These are phyloP conservation scores for Ceratobasidium sp. DNA, from an alignment of 1,284 basidiomycete species.

Conservation along the genomic window DNA sequence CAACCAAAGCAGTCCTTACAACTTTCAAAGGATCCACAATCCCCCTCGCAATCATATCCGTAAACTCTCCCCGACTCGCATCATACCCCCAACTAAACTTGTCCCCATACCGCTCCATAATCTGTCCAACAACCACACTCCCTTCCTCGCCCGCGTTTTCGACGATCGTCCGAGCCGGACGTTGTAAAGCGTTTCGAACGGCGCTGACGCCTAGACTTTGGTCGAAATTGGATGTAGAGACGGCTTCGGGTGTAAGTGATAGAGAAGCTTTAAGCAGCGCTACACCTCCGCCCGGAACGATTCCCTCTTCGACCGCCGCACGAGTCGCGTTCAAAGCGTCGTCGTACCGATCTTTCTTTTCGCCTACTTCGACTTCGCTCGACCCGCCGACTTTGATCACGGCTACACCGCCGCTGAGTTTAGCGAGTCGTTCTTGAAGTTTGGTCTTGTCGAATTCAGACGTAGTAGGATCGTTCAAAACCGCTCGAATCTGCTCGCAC, in stretches of 20 bases:
- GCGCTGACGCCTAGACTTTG: conserved; percentile 97
- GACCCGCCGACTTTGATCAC: conserved; percentile 98
- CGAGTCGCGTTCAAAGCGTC: conserved; percentile 98
- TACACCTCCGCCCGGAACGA: conserved; percentile 95
- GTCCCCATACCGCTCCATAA: conserved; percentile 81
- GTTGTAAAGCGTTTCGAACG: conserved; percentile 88
- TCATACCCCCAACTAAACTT: conserved; percentile 94
- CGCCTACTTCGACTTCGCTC: conserved; percentile 95
- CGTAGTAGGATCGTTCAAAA: conserved; percentile 87
- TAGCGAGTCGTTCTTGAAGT: conserved; percentile 96
- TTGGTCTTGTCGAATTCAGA: conserved; percentile 96
- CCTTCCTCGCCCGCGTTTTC: conserved; percentile 97
- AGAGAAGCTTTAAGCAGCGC: conserved; percentile 92
- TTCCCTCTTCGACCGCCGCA: conserved; percentile 98
- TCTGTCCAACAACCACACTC: conserved; percentile 91
- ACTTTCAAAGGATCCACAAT: conserved; percentile 97
- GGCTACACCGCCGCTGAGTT: conserved; percentile 95
- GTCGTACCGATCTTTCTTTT: conserved; percentile 99
- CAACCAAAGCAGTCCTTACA: conserved; percentile 85
- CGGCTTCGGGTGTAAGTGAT: conserved; percentile 75
- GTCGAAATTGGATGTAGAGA: conserved; percentile 94
- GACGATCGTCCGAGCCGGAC: conserved; percentile 91
- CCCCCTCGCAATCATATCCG: conserved; percentile 94
- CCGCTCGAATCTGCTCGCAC: conserved; percentile 94
- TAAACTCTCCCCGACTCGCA: conserved; percentile 90